Percentiles rank a stretch among this genome's conserved stretches.
These are phyloP conservation scores for Hymenoscyphus fructigenus DNA, from an alignment of 2,329 filamentous ascomycete genomes.

Conservation along the genomic window DNA sequence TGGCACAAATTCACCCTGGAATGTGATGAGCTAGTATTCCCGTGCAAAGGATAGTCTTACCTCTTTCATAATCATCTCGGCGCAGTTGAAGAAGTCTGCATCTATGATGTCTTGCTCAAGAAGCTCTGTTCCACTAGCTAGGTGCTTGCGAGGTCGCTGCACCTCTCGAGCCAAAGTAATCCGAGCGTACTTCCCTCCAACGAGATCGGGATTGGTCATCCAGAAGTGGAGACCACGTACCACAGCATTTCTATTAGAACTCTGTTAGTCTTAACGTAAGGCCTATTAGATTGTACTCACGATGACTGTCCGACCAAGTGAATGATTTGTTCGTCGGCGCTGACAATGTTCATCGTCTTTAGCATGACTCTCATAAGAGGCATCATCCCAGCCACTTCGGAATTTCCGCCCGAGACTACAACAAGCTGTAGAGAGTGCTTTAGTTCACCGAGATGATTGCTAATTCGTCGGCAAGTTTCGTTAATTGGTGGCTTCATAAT, in stretches of 20 bases:
- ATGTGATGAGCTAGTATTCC: neutral
- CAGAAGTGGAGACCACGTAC: neutral
- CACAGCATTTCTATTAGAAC: neutral
- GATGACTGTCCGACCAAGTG: neutral
- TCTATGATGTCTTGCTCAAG: neutral
- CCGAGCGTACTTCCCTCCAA: neutral
- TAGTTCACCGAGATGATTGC: neutral
- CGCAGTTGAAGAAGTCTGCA: neutral
- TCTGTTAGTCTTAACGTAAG: neutral
- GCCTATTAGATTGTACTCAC: neutral
- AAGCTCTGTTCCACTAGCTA: neutral
- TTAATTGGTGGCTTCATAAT: constrained; percentile 5
- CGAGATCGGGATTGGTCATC: neutral
- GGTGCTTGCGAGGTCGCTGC: neutral
- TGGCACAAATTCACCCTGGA: neutral
- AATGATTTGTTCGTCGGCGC: neutral
- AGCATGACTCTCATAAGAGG: neutral
- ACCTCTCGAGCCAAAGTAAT: neutral
- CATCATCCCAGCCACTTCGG: constrained; percentile 1
- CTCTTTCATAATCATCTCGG: neutral
- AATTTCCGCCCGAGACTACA: constrained; percentile 5
- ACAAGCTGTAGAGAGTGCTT: neutral
- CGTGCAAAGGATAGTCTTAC: neutral
- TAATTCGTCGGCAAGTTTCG: constrained; percentile 5
- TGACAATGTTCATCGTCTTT: neutral